phyloP scores from a whole-genome alignment of 2,329 filamentous ascomycete genomes.

The Talaromyces pinophilus region DNA sequence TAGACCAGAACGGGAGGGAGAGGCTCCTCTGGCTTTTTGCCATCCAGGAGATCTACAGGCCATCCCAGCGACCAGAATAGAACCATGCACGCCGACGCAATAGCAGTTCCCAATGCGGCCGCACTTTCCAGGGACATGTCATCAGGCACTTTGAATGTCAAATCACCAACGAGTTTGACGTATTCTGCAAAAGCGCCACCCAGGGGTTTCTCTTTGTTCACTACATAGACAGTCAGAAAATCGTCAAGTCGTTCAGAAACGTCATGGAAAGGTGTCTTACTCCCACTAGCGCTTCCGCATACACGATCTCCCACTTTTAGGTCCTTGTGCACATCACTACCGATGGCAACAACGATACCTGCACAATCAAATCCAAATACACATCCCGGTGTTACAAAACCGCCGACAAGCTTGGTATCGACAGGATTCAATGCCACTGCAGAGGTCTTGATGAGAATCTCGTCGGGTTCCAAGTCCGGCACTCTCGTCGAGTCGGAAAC shows the following conservation, averaged over 20 bases:
- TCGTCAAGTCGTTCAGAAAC: constrained; percentile 23
- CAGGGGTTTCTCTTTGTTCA: constrained; percentile 20
- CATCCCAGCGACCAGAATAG: constrained; percentile 25
- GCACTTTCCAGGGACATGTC: constrained; percentile 34
- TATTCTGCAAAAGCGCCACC: constrained; percentile 44
- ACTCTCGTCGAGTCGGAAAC: constrained; percentile 6
- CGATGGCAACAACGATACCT: constrained; percentile 15
- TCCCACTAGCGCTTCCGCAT: constrained; percentile 37
- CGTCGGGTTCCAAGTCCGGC: constrained; percentile 4
- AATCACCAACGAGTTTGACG: constrained; percentile 31
- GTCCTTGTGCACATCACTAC: constrained; percentile 5
- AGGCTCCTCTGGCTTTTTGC: neutral
- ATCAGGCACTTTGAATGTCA: constrained; percentile 36
- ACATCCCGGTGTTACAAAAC: constrained; percentile 29
- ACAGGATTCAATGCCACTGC: constrained; percentile 39
- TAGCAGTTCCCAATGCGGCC: constrained; percentile 30
- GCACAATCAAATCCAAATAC: constrained; percentile 35
- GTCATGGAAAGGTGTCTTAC: constrained; percentile 24
- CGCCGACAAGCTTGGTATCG: constrained; percentile 32
- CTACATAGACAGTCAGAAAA: neutral
- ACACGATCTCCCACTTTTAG: constrained; percentile 39
- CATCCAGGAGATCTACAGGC: constrained; percentile 5
- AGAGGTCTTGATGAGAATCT: constrained; percentile 27
- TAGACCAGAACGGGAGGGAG: constrained; percentile 45
- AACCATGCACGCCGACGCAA: constrained; percentile 28